phyloP scores from a whole-genome alignment of 352 stramenopile species.

The Phytophthora sp. region DNA sequence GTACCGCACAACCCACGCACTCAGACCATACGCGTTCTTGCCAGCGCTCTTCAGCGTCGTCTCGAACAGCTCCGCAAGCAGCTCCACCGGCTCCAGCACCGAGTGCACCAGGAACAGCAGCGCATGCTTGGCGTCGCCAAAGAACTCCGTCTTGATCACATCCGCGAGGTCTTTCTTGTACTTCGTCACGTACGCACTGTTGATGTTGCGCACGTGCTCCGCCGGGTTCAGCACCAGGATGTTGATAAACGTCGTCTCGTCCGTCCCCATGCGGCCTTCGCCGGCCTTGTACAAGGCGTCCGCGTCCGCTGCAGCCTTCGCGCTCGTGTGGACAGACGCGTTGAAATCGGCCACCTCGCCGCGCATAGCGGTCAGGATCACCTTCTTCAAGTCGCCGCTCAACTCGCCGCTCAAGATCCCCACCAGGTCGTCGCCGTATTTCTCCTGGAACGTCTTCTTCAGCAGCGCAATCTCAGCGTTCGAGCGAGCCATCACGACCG shows the following conservation, averaged over 20 bases:
- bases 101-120: conserved; percentile 44
- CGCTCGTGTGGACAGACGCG: conserved; percentile 54
- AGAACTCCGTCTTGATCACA: conserved; percentile 61
- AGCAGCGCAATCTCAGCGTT: conserved; percentile 69
- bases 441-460: conserved; percentile 68
- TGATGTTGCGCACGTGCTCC: conserved; percentile 52
- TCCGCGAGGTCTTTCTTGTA: conserved; percentile 57
- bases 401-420: conserved; percentile 50
- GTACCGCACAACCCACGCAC: conserved; percentile 35
- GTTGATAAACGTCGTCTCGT: conserved; percentile 65
- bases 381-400: conserved; percentile 61
- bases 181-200: conserved; percentile 53
- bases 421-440: conserved; percentile 56
- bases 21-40: conserved; percentile 29
- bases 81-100: conserved; percentile 32
- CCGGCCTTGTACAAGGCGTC: conserved; percentile 65
- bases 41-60: conserved; percentile 44
- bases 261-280: conserved; percentile 64
- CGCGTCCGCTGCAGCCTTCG: conserved; percentile 54
- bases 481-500: conserved; percentile 53
- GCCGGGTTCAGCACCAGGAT: conserved; percentile 43
- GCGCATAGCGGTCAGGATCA: conserved; percentile 54
- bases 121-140: conserved; percentile 41
- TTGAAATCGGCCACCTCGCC: conserved; percentile 46
- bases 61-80: conserved; percentile 45